Evolutionary conservation across 2,329 filamentous ascomycete species (phyloP).

Genomic region (Talaromyces sp.): DNA sequence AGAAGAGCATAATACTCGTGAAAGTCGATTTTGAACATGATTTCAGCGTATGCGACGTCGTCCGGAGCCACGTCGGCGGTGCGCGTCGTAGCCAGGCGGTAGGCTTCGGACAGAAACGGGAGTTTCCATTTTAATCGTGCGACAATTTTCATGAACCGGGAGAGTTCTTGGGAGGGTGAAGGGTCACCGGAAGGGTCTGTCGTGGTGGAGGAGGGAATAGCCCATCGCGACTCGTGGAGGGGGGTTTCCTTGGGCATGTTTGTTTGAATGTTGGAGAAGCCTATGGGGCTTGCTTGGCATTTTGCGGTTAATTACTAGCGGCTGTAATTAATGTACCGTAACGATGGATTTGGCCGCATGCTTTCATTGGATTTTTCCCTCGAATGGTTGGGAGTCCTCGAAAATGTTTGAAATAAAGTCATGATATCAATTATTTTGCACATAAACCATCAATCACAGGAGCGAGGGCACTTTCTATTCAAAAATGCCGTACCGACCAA

Average conservation of each 20-base stretch:
- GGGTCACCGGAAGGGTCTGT: constrained; percentile 8
- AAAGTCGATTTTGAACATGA: constrained; percentile 75
- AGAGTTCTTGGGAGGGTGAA: constrained; percentile 43
- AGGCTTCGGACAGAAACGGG: constrained; percentile 55
- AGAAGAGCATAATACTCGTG: constrained; percentile 71
- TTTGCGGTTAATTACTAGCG: not conserved
- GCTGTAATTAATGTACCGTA: not conserved
- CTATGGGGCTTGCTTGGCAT: not conserved
- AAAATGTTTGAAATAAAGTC: not conserved
- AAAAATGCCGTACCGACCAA: too few species aligned
- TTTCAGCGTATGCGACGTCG: constrained; percentile 44
- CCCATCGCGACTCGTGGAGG: constrained; percentile 8
- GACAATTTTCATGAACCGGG: constrained; percentile 58
- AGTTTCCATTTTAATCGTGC: constrained; percentile 61
- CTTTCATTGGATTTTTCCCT: not conserved
- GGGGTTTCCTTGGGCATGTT: not conserved
- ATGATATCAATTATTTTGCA: too few species aligned
- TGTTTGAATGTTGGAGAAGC: not conserved
- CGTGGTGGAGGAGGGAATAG: constrained; percentile 4
- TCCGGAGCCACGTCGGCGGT: constrained; percentile 21
- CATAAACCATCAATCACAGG: too few species aligned
- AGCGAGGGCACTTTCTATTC: too few species aligned
- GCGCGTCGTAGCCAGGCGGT: constrained; percentile 44
- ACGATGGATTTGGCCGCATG: not conserved
- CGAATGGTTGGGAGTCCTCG: not conserved